phyloP scores from a whole-genome alignment of 768 basidiomycete genomes.

The Cystofilobasidium macerans region DNA sequence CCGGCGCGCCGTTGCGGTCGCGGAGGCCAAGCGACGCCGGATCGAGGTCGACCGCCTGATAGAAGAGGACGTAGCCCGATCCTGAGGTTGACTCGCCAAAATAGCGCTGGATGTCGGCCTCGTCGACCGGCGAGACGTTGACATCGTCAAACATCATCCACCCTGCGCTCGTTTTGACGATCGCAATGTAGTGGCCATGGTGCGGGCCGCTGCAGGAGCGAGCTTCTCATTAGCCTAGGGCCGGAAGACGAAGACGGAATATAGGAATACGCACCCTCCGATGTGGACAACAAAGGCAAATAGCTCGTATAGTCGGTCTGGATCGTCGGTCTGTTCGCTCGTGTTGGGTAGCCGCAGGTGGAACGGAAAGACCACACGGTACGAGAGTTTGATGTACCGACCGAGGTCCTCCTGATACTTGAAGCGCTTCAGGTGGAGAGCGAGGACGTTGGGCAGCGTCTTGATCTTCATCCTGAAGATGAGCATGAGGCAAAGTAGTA shows the following conservation, averaged over 20 bases:
- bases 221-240: not conserved
- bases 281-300: slow-evolving; percentile 99
- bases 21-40: slow-evolving; percentile 55
- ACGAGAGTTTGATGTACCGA: slow-evolving; percentile 86
- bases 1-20: not conserved
- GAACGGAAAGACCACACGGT: slow-evolving; percentile 91
- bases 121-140: slow-evolving; percentile 73
- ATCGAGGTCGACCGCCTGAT: slow-evolving; percentile 85
- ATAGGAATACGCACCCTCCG: slow-evolving; percentile 63
- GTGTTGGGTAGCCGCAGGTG: slow-evolving; percentile 95
- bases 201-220: slow-evolving; percentile 66
- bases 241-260: slow-evolving; percentile 19
- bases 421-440: slow-evolving; percentile 94
- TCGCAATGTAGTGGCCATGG: slow-evolving; percentile 94
- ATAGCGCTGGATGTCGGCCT: slow-evolving; percentile 80
- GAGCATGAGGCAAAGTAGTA: too few species aligned
- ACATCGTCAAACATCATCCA: slow-evolving; percentile 98
- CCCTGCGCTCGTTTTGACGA: slow-evolving; percentile 66
- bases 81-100: slow-evolving; percentile 75
- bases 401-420: slow-evolving; percentile 90
- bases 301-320: slow-evolving; percentile 83
- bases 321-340: slow-evolving; percentile 79
- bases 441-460: slow-evolving; percentile 84
- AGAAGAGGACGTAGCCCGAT: slow-evolving; percentile 92
- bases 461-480: slow-evolving; percentile 95